A percentile compares a stretch with the other conserved stretches of the same genome.
Evolutionary conservation across 768 basidiomycete genomes (phyloP).

Genomic region (Leccinum boreale): DNA sequence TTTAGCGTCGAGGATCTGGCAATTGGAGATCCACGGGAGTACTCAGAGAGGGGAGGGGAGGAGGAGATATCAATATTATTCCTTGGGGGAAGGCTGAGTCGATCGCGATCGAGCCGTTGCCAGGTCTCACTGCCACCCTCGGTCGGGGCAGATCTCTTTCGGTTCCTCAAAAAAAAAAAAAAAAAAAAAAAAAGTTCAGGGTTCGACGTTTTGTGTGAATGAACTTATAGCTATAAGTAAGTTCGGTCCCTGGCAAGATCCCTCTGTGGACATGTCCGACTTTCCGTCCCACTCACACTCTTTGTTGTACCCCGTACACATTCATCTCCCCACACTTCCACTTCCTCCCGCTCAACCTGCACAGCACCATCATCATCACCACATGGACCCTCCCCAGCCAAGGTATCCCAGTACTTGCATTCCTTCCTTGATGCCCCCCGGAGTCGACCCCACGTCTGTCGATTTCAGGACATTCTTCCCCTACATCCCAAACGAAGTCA

Average conservation of each 20-base stretch:
- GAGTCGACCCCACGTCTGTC: conserved; percentile 60
- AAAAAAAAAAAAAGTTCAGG: conserved; percentile 3
- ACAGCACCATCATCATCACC: conserved; percentile 5
- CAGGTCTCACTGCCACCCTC: background rate
- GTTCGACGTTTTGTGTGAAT: conserved; percentile 29
- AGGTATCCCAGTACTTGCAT: conserved; percentile 40
- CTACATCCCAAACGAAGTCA: conserved; percentile 91
- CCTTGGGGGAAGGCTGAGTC: background rate
- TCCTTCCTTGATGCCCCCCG: conserved; percentile 47
- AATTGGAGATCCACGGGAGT: conserved; percentile 4
- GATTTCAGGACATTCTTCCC: conserved; percentile 84
- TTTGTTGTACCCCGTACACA: conserved; percentile 21
- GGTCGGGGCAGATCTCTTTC: background rate
- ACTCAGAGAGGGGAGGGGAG: background rate
- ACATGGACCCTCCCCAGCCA: conserved; percentile 29
- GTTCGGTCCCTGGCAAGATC: background rate
- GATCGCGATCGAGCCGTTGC: background rate
- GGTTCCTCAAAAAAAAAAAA: background rate
- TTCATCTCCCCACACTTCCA: conserved; percentile 9
- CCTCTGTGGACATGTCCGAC: conserved; percentile 17
- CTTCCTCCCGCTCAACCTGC: background rate
- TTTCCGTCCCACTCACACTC: conserved; percentile 30
- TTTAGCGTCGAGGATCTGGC: conserved; percentile 2
- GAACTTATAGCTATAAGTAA: conserved; percentile 17
- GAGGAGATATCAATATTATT: background rate